Base-by-base conservation (phyloP, 305 asterid species). In the Stenogyne calaminthoides region DNA sequence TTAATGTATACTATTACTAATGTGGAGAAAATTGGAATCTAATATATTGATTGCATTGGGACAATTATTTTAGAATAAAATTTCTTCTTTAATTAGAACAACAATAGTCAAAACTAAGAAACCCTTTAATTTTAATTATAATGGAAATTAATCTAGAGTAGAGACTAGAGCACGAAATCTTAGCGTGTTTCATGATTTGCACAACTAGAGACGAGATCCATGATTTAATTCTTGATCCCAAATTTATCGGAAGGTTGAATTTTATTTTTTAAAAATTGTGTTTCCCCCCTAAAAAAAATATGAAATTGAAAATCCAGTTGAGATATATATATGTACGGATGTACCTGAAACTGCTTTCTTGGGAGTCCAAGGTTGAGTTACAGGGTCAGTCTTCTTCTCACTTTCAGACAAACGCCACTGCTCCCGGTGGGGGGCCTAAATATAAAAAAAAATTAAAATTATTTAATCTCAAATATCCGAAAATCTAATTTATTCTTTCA, bases 361-460 rank as follows among this genome's bases (percentile, higher is more conserved):
- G n/a, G 81, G 52, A 78, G 56, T 81, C 76, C 80, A 70, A 8
- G 34, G 76, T 46, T 57, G 87, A 79, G 60, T 68, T 73, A 63
- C 77, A 32, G 83, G 39, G 16, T 74, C 89, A 34, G 75, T 76
- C 76, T 81, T 85, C 82, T 80, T 79, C 64, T 78, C 87, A 29
- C 57, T 76, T 18, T 56, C 73, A 46, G 71, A 76, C 4, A 75
- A 80, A 51, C 42, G 79, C 59, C 60, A n/a, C 6, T 81, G 69
- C 37, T 71, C 87, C 46, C 77, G 71, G 27, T 85, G 49, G 69
- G 14, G 29, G 55, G 81, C 89, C 71, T 52, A 18, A 52, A 40
- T 70, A 12, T 3, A 37, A 3, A 25, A 25, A 25, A 25, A 25
- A 25, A 25, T 25, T 22, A 22, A 27, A 49, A 49, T 1, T 12